Conservation (phyloP, 208 protist genomes). For the Trypanosoma congolense region DNA sequence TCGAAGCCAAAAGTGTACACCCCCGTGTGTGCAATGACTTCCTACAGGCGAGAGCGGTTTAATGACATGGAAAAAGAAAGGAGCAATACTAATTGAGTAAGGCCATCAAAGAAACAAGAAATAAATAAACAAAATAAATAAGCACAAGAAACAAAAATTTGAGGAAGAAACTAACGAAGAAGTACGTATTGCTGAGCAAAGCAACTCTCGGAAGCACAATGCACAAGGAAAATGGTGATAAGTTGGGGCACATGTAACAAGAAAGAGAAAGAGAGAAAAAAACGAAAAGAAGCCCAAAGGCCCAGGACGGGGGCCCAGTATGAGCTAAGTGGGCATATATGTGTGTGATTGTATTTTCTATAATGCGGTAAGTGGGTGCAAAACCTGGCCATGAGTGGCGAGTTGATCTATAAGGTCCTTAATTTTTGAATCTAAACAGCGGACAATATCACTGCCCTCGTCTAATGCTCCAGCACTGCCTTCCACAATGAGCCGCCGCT, state of each 20-base stretch:
- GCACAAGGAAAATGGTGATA: neutral
- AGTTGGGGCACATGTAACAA: neutral
- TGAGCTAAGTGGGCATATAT: neutral
- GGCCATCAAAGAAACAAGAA: too few relatives aligned
- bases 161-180: too few relatives aligned
- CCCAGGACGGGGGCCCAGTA: too few relatives aligned
- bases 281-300: slow-evolving; percentile 13
- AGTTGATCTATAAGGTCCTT: slow-evolving; percentile 38
- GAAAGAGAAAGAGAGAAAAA: slow-evolving; percentile 4
- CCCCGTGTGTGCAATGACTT: too few relatives aligned
- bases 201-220: too few relatives aligned
- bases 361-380: neutral
- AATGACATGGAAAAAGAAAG: too few relatives aligned
- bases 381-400: neutral
- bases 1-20: too few relatives aligned
- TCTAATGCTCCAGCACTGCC: slow-evolving; percentile 60
- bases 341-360: neutral
- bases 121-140: too few relatives aligned
- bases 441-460: slow-evolving; percentile 47
- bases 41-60: too few relatives aligned
- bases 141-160: too few relatives aligned
- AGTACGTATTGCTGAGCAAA: too few relatives aligned
- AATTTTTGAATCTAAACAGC: slow-evolving; percentile 46
- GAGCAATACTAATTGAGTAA: too few relatives aligned
- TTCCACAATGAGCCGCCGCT: slow-evolving; percentile 46